Evolutionary conservation across 495 filamentous ascomycete genomes (phyloP), one percentile per base, ranked within the genome.

Genomic region (Pyronema omphalodes): DNA sequence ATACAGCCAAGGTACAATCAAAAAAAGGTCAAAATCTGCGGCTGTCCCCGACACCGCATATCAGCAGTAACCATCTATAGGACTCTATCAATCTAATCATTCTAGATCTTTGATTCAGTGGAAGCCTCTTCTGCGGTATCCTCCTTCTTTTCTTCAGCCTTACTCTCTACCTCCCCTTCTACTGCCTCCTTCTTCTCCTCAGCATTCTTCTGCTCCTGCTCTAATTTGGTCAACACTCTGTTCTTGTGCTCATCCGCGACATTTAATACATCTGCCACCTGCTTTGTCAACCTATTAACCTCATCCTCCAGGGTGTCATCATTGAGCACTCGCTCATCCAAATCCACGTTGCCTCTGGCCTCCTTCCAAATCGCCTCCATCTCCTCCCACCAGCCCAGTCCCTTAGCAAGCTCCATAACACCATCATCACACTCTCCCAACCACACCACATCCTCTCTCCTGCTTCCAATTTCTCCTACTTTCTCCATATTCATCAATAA

Each of bases 401-500:
- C 82, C 58, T 78, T 71, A 9, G 91, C 91, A 43, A 98, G 74
- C 67, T 78, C 80, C 58, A 82, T 74, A n/a, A 95, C 81, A 0
- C 87, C 87, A 1, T 71, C 68, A 72, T 98, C 91, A 67, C 86
- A 93, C 59, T 82, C 79, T 1, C 77, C 83, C 0, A 89, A 67
- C 9, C 84, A 53, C 7, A 88, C 53, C 0, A 93, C 86, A 68
- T 93, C 86, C 53, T 93, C 86, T 0, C 75, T 64, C 15, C 83
- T 71, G 15, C 76, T 76, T 3, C 91, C 91, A 46, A 98, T 58
- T 4, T 76, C 76, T 0, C 91, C 89, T 0, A 93, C 91, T n/a
- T 68, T 70, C 67, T 95, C 82, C 68, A 81, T 71, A 63, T 98
- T 98, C 62, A 98, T 83, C 9, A 98, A 73, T 15, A 95, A 69